Evolutionary conservation across 306 rosid species (phyloP).

Genomic region (Benincasa hispida): DNA sequence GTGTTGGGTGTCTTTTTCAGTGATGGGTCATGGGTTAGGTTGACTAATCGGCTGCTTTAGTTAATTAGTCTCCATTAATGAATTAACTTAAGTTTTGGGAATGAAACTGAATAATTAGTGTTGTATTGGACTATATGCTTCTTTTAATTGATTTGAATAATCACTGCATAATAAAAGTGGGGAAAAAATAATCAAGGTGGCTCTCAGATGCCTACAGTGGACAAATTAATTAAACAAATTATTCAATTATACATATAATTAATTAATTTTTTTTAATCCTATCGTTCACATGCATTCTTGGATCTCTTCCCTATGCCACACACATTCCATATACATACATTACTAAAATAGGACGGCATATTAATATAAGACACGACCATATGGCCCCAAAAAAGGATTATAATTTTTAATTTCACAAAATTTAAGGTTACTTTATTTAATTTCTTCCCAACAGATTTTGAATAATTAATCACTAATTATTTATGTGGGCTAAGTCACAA

Average conservation of each 20-base stretch:
- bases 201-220: slow-evolving; percentile 3
- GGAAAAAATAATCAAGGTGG: background rate
- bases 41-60: slow-evolving; percentile 1
- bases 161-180: background rate
- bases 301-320: background rate
- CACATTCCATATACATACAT: background rate
- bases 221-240: background rate
- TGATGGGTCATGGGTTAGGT: slow-evolving; percentile 1
- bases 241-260: background rate
- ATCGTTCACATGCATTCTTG: background rate
- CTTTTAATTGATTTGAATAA: background rate
- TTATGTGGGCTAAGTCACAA: no score
- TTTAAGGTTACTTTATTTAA: background rate
- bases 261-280: background rate
- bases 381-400: background rate
- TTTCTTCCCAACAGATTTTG: background rate
- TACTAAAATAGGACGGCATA: background rate
- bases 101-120: slow-evolving; percentile 1
- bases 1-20: slow-evolving; percentile 1
- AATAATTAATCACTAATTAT: no score
- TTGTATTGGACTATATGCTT: background rate
- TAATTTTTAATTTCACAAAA: background rate
- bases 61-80: background rate
- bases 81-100: background rate
- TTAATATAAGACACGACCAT: background rate